Base-by-base conservation (phyloP, 1,284 basidiomycete species). In the Puccinia sorghi region DNA sequence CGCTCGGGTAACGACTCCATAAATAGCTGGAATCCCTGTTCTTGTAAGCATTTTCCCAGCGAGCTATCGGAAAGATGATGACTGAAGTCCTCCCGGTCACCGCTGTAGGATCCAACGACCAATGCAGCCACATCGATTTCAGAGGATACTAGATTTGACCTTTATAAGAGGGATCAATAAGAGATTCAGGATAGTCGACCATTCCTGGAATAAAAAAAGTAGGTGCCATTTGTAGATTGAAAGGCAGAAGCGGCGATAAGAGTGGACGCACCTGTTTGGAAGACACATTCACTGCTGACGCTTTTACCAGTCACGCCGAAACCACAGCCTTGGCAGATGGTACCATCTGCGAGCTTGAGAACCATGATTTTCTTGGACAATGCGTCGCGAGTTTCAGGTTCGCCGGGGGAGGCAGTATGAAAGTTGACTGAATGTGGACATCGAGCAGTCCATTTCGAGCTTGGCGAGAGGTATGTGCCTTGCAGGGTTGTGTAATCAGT, bases 81-180 rank as follows among this genome's bases (percentile, higher is more conserved):
- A 83, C 92, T 94, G 87, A 91, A 97, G 82, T 97, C 91, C 82
- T 94, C 90, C 27, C 69, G 56, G 17, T 79, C 77, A 50, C 77
- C 77, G 80, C 85, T 86, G 86, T 99, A 97, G 85, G 93, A 93
- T 80, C 93, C 93, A 32, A 99, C 90, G 79, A 99, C 89, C 81
- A 99, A 89, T 27, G 91, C 97, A 9, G 95, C 89, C 82, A 97
- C 87, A 85, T 99, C 97, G 81, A 99, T 96, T 82, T 92, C 90
- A 72, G 91, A 92, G 3, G 94, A 97, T 87, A 90, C 80, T 99
- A 90, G 84, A 99, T 99, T 86, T 99, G 97, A 71, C 94, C 94
- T 85, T 96, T 91, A 86, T 99, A 99, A 2, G 97, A 99, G 20
- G 97, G 97, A 86, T 99, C 97, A 70, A 97, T 99, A 81, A 99